Evolutionary conservation across 2,329 filamentous ascomycete genomes (phyloP), one percentile per base, ranked within the genome.

Genomic region (Talaromyces sp.): DNA sequence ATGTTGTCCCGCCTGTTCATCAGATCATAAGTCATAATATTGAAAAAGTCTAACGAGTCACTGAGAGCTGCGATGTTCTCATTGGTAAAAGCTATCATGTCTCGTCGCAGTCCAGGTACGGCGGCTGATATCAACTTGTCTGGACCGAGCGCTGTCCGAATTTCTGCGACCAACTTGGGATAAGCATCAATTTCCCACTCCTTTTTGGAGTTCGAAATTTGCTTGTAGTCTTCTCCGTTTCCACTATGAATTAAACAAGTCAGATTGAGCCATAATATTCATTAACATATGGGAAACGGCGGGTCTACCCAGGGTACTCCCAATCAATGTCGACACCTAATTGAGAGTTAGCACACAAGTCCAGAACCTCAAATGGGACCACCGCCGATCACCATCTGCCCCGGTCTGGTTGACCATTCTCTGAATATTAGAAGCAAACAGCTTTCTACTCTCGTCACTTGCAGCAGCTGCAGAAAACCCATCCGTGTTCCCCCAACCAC

Each of bases 401-500:
- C 84, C 84, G 7, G 84, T 87, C 1, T 72, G 75, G 12, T 79
- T 72, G 1, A 90, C 78, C 83, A 89, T 87, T 56, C 73, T 75
- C 36, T 80, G 82, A 8, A 89, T 80, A 66, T 88, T 87, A n/a
- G 73, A 73, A 1, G 87, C 85, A 75, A 88, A 90, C 5, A 75
- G 73, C 64, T 78, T 78, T 28, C 87, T 82, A 1, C 79, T 81
- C 12, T 71, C 65, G 1, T 80, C 75, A 3, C 78, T 79, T 56
- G 73, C 75, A 1, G 86, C 84, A 0, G 82, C 86, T 7, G 62
- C 70, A 1, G 81, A 79, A 66, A 89, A 90, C 0, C 87, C 87
- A 12, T 72, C 71, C 1, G 82, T 86, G 65, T 89, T 85, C 0
- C 87, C 87, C 88, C 88, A 90, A 0, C 87, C 87, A 87, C 88